A percentile compares a stretch with the other conserved stretches of the same genome.
Evolutionary conservation across 345 rosid species (phyloP).

Genomic region (Psidium guajava): DNA sequence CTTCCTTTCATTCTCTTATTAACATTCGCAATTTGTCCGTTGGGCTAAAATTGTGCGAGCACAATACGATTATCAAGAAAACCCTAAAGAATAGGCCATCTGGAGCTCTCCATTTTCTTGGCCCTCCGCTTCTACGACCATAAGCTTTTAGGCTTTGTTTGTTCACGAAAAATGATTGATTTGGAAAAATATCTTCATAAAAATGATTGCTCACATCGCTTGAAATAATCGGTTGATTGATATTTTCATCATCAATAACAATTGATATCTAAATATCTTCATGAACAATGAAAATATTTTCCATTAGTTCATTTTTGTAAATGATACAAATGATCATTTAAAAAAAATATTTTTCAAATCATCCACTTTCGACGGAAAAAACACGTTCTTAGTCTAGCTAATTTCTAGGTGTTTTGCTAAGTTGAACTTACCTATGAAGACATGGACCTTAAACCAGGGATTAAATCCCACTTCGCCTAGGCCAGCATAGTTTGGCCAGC

Average conservation of each 20-base stretch:
- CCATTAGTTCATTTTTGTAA: too few relatives aligned
- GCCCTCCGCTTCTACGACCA: not conserved
- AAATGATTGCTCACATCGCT: too few relatives aligned
- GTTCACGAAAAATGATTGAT: too few relatives aligned
- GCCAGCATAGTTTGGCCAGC: not conserved
- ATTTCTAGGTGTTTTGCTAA: not conserved
- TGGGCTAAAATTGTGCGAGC: not conserved
- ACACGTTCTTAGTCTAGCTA: not conserved
- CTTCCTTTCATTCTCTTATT: not conserved
- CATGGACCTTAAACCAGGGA: not conserved
- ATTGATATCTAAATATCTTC: too few relatives aligned
- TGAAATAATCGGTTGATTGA: too few relatives aligned
- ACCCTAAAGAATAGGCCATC: not conserved
- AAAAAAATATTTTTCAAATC: too few relatives aligned
- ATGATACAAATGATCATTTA: too few relatives aligned
- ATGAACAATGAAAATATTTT: too few relatives aligned
- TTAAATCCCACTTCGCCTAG: not conserved
- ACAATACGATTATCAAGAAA: not conserved
- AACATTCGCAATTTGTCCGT: not conserved
- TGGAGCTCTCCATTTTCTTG: not conserved
- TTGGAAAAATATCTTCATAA: too few relatives aligned
- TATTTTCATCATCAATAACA: too few relatives aligned
- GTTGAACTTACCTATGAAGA: not conserved
- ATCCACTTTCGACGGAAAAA: too few relatives aligned
- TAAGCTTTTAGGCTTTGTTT: not conserved